Conservation (phyloP, 345 rosid genomes). For the Euphorbia tirucalli region DNA sequence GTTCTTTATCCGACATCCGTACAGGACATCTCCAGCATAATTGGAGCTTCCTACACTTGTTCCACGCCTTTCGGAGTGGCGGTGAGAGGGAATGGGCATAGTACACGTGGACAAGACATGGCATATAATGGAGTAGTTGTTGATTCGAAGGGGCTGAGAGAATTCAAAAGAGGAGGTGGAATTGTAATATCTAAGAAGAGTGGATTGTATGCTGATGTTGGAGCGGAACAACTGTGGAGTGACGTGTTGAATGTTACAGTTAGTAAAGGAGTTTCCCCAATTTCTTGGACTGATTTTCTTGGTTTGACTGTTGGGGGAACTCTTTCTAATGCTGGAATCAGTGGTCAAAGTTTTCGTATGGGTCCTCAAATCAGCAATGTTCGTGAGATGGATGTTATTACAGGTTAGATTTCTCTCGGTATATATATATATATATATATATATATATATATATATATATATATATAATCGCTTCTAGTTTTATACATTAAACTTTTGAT, state of each 20-base stretch:
- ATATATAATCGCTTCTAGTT: too few relatives aligned
- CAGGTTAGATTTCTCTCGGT: conserved; percentile 24
- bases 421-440: too few relatives aligned
- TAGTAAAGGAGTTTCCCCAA: conserved; percentile 15
- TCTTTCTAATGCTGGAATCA: conserved; percentile 34
- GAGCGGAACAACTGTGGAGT: conserved; percentile 25
- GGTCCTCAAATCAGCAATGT: conserved; percentile 35
- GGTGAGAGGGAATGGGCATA: conserved; percentile 25
- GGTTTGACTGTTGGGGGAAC: conserved; percentile 27
- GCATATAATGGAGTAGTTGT: conserved; percentile 21
- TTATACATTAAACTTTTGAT: too few relatives aligned
- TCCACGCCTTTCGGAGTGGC: conserved; percentile 17
- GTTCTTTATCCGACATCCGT: conserved; percentile 20
- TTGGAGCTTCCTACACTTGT: conserved; percentile 18
- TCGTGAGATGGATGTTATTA: conserved; percentile 26
- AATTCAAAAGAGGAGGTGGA: not conserved
- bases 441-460: too few relatives aligned
- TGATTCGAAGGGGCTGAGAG: conserved; percentile 14
- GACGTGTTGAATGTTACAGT: conserved; percentile 21
- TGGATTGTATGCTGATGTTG: conserved; percentile 16
- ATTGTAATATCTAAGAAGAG: conserved; percentile 6
- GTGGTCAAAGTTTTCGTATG: conserved; percentile 25
- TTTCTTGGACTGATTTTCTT: conserved; percentile 33
- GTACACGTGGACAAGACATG: conserved; percentile 21
- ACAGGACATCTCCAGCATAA: conserved; percentile 11